phyloP scores from a whole-genome alignment of 371 early-diverging fungal species.

The Nematocida sp. region DNA sequence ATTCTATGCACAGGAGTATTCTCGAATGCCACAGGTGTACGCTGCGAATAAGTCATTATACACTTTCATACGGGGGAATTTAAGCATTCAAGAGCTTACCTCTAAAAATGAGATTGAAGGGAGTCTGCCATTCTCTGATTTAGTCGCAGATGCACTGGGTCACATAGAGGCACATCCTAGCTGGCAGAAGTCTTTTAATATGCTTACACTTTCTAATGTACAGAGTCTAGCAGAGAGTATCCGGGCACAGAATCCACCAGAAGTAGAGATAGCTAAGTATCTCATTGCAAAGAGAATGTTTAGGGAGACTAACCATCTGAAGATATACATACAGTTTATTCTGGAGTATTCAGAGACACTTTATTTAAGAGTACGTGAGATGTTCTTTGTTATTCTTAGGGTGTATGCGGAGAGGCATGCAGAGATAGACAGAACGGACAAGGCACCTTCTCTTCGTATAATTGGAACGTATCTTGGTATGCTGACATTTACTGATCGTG shows the following conservation, averaged over 20 bases:
- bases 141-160: conserved; percentile 10
- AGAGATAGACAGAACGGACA: conserved; percentile 46
- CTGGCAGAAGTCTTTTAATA: conserved; percentile 52
- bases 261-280: conserved; percentile 45
- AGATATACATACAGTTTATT: conserved; percentile 48
- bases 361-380: conserved; percentile 12
- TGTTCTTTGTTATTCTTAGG: conserved; percentile 33
- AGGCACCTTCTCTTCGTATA: conserved; percentile 20
- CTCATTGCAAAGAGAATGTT: conserved; percentile 37
- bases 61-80: conserved; percentile 51
- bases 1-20: conserved; percentile 56
- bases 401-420: conserved; percentile 9
- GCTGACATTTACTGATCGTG: conserved; percentile 40
- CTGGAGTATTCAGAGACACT: conserved; percentile 39
- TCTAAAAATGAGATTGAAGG: conserved; percentile 52
- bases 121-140: neutral
- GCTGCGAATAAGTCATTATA: conserved; percentile 57
- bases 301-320: conserved; percentile 47
- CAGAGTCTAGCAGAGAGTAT: conserved; percentile 15
- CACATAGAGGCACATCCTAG: neutral
- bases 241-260: neutral
- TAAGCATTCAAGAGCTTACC: conserved; percentile 40
- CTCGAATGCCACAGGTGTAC: conserved; percentile 53
- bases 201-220: conserved; percentile 16
- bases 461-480: conserved; percentile 55